Evolutionary conservation across 352 stramenopile genomes (phyloP).

Genomic region (Pythium diclinum): DNA sequence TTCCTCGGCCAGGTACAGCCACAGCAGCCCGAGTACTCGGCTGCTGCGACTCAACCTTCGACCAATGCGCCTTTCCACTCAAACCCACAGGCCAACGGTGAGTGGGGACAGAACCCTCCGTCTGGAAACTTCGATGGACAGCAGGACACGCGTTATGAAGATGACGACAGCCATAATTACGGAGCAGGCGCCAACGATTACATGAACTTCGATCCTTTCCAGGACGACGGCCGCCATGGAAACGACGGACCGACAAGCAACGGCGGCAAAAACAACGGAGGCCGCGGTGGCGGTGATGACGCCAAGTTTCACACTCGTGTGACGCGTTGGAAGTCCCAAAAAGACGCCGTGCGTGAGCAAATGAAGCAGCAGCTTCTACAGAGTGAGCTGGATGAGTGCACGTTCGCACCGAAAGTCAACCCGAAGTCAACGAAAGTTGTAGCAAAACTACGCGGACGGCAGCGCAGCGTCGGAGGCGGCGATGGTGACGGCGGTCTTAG

Average conservation of each 20-base stretch:
- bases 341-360: slow-evolving; percentile 68
- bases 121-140: not conserved
- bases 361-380: slow-evolving; percentile 81
- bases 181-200: not conserved
- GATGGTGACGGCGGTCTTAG: slow-evolving; percentile 23
- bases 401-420: slow-evolving; percentile 71
- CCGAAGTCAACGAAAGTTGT: slow-evolving; percentile 70
- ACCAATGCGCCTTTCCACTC: not conserved
- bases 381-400: slow-evolving; percentile 72
- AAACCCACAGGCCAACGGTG: not conserved
- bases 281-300: slow-evolving; percentile 24
- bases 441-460: slow-evolving; percentile 50
- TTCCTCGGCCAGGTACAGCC: not conserved
- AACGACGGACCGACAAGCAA: not conserved
- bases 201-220: slow-evolving; percentile 16
- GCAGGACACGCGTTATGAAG: not conserved
- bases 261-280: slow-evolving; percentile 10
- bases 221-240: not conserved
- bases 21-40: not conserved
- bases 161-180: slow-evolving; percentile 17
- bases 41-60: not conserved
- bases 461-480: slow-evolving; percentile 21
- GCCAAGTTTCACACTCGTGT: slow-evolving; percentile 67
- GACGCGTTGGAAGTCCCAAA: slow-evolving; percentile 76
- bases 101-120: not conserved